Evolutionary conservation across 2,329 filamentous ascomycete genomes (phyloP).

Genomic region (Pestalotiopsis sp.): DNA sequence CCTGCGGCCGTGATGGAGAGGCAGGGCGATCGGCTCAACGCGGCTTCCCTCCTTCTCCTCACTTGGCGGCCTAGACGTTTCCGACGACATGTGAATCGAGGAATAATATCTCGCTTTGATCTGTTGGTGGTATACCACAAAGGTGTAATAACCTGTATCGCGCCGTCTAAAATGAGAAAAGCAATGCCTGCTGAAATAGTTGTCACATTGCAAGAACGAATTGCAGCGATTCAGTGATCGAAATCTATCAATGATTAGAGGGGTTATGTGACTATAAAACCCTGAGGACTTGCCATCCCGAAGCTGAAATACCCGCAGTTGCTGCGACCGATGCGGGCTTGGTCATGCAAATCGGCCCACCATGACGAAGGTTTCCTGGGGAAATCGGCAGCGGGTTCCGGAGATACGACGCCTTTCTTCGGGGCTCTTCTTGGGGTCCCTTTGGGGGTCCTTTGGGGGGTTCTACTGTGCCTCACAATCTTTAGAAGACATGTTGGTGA

Average conservation of each 20-base stretch:
- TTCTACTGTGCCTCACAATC: neutral
- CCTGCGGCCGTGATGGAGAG: neutral
- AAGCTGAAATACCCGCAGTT: slow-evolving; percentile 8
- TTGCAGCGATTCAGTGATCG: neutral
- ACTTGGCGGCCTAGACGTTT: neutral
- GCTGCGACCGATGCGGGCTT: neutral
- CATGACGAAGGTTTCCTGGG: slow-evolving; percentile 9
- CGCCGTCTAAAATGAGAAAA: neutral
- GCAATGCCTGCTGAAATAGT: neutral
- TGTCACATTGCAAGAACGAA: neutral
- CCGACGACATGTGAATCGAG: neutral
- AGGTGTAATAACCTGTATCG: neutral
- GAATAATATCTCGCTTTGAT: neutral
- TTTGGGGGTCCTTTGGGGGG: neutral
- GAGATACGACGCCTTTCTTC: neutral
- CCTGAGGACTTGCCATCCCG: neutral
- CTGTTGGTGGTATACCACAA: neutral
- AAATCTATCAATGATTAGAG: neutral
- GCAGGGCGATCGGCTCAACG: slow-evolving; percentile 1
- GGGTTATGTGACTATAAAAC: neutral
- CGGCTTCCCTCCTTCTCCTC: slow-evolving; percentile 7
- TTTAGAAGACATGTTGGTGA: too few species aligned
- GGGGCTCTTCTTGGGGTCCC: neutral
- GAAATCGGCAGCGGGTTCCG: slow-evolving; percentile 1
- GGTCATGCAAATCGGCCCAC: slow-evolving; percentile 12